phyloP scores from a whole-genome alignment of 345 rosid genomes.

The Diplotaxis tenuifolia region DNA sequence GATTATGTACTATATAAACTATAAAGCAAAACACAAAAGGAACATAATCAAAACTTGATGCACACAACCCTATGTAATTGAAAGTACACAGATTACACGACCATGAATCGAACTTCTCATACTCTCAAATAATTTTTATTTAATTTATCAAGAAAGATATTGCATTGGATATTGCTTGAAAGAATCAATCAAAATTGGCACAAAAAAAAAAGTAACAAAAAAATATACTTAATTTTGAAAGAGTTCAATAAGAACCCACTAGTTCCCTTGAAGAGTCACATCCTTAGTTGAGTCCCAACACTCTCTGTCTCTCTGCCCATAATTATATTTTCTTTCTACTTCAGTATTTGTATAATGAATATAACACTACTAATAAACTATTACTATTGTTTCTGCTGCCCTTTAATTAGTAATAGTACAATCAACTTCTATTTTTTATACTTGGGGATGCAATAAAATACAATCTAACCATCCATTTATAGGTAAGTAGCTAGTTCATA shows the following conservation, averaged over 20 bases:
- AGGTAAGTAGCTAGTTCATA: conserved; percentile 1
- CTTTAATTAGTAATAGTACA: background rate
- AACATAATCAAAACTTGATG: background rate
- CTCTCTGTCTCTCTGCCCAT: conserved; percentile 16
- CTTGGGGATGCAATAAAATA: background rate
- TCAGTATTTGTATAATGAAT: background rate
- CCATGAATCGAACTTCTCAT: conserved; percentile 18
- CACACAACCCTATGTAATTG: conserved; percentile 17
- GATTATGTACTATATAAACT: background rate
- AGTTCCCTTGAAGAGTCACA: conserved; percentile 14
- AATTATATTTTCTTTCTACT: background rate
- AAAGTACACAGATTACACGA: conserved; percentile 27
- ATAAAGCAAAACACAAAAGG: conserved; percentile 5
- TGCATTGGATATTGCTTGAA: conserved; percentile 21
- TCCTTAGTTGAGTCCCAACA: conserved; percentile 32
- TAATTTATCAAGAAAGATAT: conserved; percentile 29
- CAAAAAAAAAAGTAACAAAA: background rate
- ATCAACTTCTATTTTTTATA: background rate
- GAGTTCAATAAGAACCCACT: background rate
- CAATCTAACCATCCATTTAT: conserved; percentile 1
- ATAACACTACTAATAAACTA: background rate
- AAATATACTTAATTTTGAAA: background rate
- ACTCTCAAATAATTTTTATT: background rate
- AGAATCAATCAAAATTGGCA: background rate
- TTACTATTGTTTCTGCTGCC: background rate